Percentiles rank a stretch among this genome's conserved stretches.
Evolutionary conservation across 106 monocot species (phyloP).

Genomic region (Dendrobium catenatum): DNA sequence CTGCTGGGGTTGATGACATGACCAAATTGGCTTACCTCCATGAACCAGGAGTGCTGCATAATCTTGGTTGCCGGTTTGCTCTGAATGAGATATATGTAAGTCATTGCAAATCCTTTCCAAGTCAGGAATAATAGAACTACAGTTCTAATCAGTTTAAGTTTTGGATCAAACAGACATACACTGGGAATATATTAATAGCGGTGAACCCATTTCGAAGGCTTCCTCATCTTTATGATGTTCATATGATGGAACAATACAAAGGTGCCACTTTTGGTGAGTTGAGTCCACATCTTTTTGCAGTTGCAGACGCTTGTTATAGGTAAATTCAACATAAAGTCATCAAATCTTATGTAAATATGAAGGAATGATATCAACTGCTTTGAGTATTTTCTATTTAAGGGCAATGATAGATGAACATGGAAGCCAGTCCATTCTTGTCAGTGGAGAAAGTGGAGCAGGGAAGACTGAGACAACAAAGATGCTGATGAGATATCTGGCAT

Average conservation of each 20-base stretch:
- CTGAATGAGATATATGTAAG: constrained; percentile 93
- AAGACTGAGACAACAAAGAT: constrained; percentile 98
- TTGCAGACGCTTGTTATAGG: constrained; percentile 95
- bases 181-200: constrained; percentile 92
- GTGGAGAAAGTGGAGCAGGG: constrained; percentile 95
- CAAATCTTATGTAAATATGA: not conserved
- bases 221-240: constrained; percentile 80
- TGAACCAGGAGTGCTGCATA: constrained; percentile 91
- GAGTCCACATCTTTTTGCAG: constrained; percentile 85
- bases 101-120: not conserved
- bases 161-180: constrained; percentile 65
- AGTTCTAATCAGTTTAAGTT: constrained; percentile 3
- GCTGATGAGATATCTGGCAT: constrained; percentile 96
- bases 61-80: constrained; percentile 67
- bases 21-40: constrained; percentile 94
- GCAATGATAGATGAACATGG: constrained; percentile 82
- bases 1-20: constrained; percentile 95
- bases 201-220: constrained; percentile 89
- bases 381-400: constrained; percentile 21
- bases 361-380: not conserved
- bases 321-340: constrained; percentile 13
- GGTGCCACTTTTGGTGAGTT: constrained; percentile 90
- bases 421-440: constrained; percentile 88
- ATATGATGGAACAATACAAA: constrained; percentile 98
- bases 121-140: not conserved